Conservation (phyloP, 2,329 filamentous ascomycete species). For the Capronia americana region DNA sequence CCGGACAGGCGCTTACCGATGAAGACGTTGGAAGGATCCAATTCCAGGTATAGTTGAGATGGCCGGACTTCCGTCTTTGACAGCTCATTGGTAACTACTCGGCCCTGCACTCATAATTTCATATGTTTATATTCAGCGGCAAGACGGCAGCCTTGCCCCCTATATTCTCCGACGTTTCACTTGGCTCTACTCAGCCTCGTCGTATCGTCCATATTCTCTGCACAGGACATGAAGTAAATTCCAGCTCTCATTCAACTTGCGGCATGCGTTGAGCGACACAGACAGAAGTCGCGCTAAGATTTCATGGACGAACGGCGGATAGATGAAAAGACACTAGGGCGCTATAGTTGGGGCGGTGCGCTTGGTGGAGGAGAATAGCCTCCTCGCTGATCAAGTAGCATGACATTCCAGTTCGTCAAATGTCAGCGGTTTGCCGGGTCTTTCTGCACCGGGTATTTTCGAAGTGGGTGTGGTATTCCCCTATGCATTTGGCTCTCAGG, state of each 20-base stretch:
- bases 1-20: neutral
- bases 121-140: neutral
- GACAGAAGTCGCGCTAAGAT: neutral
- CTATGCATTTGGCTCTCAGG: neutral
- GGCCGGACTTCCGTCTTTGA: neutral
- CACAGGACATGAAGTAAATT: neutral
- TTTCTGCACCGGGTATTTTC: neutral
- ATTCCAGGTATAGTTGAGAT: neutral
- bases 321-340: neutral
- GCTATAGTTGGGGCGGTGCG: neutral
- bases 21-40: neutral
- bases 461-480: neutral
- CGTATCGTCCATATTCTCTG: neutral
- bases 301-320: neutral
- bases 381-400: neutral
- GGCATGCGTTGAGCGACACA: neutral
- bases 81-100: neutral
- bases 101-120: neutral
- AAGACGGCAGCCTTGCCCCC: neutral
- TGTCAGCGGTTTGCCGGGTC: too few relatives aligned
- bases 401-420: neutral
- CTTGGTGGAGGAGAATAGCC: neutral
- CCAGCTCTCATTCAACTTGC: neutral
- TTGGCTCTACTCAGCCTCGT: neutral
- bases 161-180: neutral